Evolutionary conservation across 1,284 basidiomycete species (phyloP), one percentile per base, ranked within the genome.

Genomic region (Thelephora terrestris): DNA sequence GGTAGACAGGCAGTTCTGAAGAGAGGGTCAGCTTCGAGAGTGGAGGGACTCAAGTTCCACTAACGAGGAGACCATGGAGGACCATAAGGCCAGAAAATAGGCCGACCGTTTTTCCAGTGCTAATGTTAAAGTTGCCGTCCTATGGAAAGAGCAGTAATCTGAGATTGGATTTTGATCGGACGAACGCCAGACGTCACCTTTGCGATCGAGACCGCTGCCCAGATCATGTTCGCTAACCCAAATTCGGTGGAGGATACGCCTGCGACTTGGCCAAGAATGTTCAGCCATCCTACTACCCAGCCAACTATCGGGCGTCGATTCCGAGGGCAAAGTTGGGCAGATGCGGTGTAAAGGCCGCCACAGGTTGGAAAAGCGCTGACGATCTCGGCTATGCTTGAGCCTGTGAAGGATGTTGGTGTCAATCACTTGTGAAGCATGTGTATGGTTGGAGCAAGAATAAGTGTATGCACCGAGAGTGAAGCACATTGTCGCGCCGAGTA

Each of bases 211-310:
- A 78, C 81, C 1, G 86, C 90, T 12, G 85, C 82, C 67, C 87
- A 84, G 53, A 95, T 92, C 92, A 95, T 94, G 61, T 79, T 78
- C 24, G 86, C 76, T 20, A 96, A 73, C 49, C 91, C 92, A 59
- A 88, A 95, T 64, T 94, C 92, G 2, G 90, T 92, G 2, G 87
- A 91, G 1, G 87, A 80, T 42, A 91, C 70, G 29, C 90, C 90
- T 4, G 86, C 85, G 48, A 89, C 78, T 63, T 91, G 90, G 39
- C 78, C 91, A 10, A 94, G 79, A 42, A 91, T 79, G 63, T 94
- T 95, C 46, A 95, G 74, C 87, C 80, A 92, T 48, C 89, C 89
- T 42, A 86, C 85, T 16, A 89, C 66, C 83, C 82, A 86, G 20
- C 83, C 83, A 34, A 61, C 78, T 58, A 74, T 74, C 12, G 86